These are phyloP conservation scores for Hyphopichia wangnamkhiaoensis DNA, from an alignment of 1,139 yeast species.

Conservation along the genomic window DNA sequence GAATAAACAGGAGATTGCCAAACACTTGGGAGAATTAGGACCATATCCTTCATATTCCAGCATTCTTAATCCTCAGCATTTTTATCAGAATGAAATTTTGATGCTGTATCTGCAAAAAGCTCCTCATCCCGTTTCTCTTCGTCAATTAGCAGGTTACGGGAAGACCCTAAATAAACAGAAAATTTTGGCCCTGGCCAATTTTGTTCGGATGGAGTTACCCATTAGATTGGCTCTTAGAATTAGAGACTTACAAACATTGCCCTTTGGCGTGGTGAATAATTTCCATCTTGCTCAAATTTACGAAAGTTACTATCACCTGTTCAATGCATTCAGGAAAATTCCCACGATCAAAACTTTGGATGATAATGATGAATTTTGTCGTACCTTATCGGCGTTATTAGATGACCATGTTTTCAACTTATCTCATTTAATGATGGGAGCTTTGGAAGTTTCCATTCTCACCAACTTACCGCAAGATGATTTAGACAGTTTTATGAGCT, in stretches of 20 bases:
- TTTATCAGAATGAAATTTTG: conserved; percentile 79
- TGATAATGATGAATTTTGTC: conserved; percentile 75
- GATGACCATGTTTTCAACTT: conserved; percentile 79
- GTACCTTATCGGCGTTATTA: conserved; percentile 58
- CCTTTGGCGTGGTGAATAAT: conserved; percentile 82
- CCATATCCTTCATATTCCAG: conserved; percentile 48
- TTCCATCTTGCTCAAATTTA: conserved; percentile 84
- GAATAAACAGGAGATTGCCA: conserved; percentile 41
- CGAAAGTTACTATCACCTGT: conserved; percentile 84
- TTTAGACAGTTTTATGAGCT: conserved; percentile 72
- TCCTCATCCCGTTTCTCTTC: conserved; percentile 87
- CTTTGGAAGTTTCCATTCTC: conserved; percentile 74
- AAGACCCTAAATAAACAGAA: conserved; percentile 77
- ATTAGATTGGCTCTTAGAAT: conserved; percentile 80
- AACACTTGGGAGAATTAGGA: conserved; percentile 40
- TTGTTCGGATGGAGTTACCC: conserved; percentile 83
- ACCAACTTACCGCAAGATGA: conserved; percentile 60
- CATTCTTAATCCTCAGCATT: conserved; percentile 66
- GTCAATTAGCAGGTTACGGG: conserved; percentile 89
- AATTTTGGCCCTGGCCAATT: conserved; percentile 78
- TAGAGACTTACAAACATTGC: conserved; percentile 75
- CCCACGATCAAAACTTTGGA: conserved; percentile 65
- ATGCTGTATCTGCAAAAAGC: conserved; percentile 60
- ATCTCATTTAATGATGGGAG: conserved; percentile 92
- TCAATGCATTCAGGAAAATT: conserved; percentile 77